Base-by-base conservation (phyloP, 2,329 filamentous ascomycete species). In the Torrubiellomyces zombiae region DNA sequence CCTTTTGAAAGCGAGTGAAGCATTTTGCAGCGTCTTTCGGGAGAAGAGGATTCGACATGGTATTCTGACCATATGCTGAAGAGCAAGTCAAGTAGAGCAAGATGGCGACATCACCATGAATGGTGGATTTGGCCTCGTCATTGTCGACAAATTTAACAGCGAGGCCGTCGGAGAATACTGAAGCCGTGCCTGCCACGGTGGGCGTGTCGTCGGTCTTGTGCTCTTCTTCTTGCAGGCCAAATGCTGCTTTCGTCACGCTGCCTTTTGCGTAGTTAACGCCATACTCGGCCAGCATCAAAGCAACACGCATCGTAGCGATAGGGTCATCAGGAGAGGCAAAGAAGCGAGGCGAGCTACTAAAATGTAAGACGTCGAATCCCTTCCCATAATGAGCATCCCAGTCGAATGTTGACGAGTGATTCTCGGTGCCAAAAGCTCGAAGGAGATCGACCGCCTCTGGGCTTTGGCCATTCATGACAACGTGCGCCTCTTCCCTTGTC, bases 281-380 rank as follows among this genome's bases (percentile, higher is more conserved):
- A 9, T 56, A 44, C 32, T 65, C 59, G 0, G 55, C 50, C 16
- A 70, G 43, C 47, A 65, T 59, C 8, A 70, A 34, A 31, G 50
- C 47, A 2, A 73, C 48, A 3, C 61, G 51, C 42, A 54, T 42
- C 27, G 72, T 66, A 5, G 53, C 48, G 4, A 65, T 37, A 0
- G 36, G 16, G n/a, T n/a, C n/a, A 28, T 71, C 64, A 1, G 44
- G 39, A 2, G 60, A 60, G 4, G 54, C 36, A 37, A 65, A 70
- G 23, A 72, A 47, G 10, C 65, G 48, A 14, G 63, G 56, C 14
- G 60, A 51, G 17, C 42, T 48, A 30, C 53, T 58, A 39, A 75
- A 63, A 40, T 89, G 75, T 29, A 89, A 50, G 5, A 93, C 81
- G 41, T 98, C 79, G 34, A 83, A 93, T 0, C 89, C 89, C 1